Conservation (phyloP, 208 protist genomes). For the Leishmania turanica region DNA sequence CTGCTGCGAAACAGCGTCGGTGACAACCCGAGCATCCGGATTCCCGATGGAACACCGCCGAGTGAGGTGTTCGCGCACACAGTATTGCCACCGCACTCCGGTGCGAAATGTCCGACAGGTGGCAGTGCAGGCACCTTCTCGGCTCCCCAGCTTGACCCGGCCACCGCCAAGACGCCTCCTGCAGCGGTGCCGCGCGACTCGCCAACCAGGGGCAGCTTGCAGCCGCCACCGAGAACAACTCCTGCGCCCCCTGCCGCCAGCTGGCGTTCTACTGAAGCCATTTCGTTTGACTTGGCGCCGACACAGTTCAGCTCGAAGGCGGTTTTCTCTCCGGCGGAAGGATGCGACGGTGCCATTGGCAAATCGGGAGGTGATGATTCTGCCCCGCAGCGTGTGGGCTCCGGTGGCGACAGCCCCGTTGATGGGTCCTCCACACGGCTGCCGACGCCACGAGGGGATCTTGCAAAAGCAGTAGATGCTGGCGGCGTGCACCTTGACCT, state of each 20-base stretch:
- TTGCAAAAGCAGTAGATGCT: not conserved
- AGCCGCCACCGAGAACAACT: not conserved
- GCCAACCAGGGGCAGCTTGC: not conserved
- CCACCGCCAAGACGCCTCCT: constrained; percentile 2
- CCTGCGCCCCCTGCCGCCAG: not conserved
- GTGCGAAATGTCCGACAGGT: not conserved
- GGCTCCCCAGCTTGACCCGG: not conserved
- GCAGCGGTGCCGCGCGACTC: constrained; percentile 1
- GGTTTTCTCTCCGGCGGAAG: constrained; percentile 25
- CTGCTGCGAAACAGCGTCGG: constrained; percentile 32
- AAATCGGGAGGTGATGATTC: not conserved
- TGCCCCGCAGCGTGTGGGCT: not conserved
- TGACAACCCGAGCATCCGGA: not conserved
- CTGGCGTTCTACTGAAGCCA: constrained; percentile 12
- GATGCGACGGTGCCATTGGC: not conserved
- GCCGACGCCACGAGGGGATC: not conserved
- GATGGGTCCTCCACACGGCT: not conserved
- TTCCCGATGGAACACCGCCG: not conserved
- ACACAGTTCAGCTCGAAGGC: not conserved
- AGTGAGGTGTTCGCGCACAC: constrained; percentile 15
- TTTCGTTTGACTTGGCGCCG: constrained; percentile 29
- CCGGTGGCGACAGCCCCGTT: not conserved
- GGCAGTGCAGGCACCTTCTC: not conserved
- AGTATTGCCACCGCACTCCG: not conserved
- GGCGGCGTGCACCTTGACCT: not conserved